Evolutionary conservation across 768 basidiomycete genomes (phyloP).

Genomic region (Pleurotus giganteus): DNA sequence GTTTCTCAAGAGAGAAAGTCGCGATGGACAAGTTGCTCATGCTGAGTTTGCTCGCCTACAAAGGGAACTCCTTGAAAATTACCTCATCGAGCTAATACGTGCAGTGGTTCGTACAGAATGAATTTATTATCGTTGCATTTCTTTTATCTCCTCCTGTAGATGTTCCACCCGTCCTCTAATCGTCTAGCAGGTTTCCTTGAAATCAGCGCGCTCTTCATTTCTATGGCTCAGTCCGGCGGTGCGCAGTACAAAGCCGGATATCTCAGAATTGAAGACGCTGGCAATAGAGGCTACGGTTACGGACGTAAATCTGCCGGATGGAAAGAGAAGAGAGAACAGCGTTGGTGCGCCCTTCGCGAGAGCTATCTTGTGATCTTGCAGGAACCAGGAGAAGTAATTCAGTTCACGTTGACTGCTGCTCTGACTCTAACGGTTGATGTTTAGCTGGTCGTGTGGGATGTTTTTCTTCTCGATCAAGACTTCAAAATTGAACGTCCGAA

Average conservation of each 20-base stretch:
- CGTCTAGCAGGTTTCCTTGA: constrained; percentile 90
- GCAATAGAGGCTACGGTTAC: constrained; percentile 52
- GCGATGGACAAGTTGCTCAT: constrained; percentile 50
- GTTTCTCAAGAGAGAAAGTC: constrained; percentile 67
- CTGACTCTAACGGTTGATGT: background rate
- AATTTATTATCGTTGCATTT: constrained; percentile 2
- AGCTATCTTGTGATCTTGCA: constrained; percentile 86
- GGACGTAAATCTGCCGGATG: constrained; percentile 65
- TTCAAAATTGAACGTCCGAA: constrained; percentile 90
- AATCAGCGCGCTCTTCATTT: constrained; percentile 82
- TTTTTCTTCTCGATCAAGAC: constrained; percentile 87
- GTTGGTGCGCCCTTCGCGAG: constrained; percentile 93
- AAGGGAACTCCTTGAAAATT: constrained; percentile 81
- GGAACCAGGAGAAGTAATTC: constrained; percentile 79
- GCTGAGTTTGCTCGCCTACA: constrained; percentile 81
- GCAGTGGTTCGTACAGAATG: constrained; percentile 64
- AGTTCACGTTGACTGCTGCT: background rate
- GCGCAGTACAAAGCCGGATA: constrained; percentile 90
- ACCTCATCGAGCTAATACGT: constrained; percentile 83
- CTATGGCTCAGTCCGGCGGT: constrained; percentile 78
- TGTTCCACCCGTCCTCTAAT: constrained; percentile 94
- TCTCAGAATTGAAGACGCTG: constrained; percentile 55
- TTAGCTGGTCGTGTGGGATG: constrained; percentile 86
- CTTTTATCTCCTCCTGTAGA: constrained; percentile 42
- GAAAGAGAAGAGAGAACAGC: constrained; percentile 58